Percentiles rank a stretch among this genome's conserved stretches.
phyloP scores from a whole-genome alignment of 371 early-diverging fungal genomes.

The Mortierella sp. region DNA sequence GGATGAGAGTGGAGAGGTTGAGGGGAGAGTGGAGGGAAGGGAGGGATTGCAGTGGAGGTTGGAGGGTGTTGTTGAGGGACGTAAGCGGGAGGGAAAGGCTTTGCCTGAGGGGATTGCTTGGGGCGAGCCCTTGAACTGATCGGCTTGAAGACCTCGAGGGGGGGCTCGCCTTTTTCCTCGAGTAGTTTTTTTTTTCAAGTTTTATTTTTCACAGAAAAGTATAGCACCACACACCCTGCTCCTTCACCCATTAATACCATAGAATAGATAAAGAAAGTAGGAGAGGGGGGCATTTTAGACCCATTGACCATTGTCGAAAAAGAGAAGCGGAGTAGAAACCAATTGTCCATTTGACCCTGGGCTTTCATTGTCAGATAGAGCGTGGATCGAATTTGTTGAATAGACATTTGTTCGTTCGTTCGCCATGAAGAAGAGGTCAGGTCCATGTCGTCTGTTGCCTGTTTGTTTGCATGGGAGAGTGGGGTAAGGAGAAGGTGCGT shows the following conservation, averaged over 20 bases:
- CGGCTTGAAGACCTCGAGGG: background rate
- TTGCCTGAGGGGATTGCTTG: constrained; percentile 15
- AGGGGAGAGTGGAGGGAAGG: background rate
- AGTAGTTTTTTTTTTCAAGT: background rate
- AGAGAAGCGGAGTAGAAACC: background rate
- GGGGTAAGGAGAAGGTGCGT: background rate
- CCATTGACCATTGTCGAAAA: background rate
- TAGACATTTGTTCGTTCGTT: background rate
- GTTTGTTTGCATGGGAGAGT: background rate
- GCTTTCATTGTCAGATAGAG: background rate
- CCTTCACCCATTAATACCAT: background rate
- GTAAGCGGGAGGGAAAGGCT: constrained; percentile 37
- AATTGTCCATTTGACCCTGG: background rate
- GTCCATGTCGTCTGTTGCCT: background rate
- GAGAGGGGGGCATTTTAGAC: too few species aligned
- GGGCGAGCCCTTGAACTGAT: constrained; percentile 15
- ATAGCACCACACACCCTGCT: background rate
- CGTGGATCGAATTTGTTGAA: background rate
- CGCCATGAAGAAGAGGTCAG: background rate
- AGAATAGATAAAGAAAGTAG: too few species aligned
- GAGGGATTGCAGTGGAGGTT: constrained; percentile 23
- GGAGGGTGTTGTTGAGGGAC: constrained; percentile 24
- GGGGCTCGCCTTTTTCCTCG: background rate
- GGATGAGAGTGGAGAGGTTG: background rate
- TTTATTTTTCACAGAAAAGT: background rate